These are phyloP conservation scores for Suillus plorans DNA, from an alignment of 768 basidiomycete genomes.

Conservation along the genomic window DNA sequence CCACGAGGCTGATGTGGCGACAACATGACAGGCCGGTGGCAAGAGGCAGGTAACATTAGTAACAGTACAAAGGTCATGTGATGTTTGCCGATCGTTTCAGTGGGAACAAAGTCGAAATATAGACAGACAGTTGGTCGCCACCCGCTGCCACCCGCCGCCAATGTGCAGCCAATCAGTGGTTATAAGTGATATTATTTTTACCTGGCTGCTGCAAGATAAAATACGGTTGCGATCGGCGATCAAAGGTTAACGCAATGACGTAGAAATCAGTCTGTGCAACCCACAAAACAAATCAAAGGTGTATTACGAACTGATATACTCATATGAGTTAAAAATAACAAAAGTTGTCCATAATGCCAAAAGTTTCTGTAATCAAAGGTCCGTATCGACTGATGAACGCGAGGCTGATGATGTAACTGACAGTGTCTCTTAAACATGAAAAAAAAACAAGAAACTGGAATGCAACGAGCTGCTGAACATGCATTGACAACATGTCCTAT, in stretches of 20 bases:
- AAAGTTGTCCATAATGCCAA: not conserved
- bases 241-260: not conserved
- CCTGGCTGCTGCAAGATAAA: not conserved
- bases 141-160: not conserved
- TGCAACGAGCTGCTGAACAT: not conserved
- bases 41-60: not conserved
- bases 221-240: not conserved
- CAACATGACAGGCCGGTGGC: not conserved
- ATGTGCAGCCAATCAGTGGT: not conserved
- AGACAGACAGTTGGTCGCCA: no score
- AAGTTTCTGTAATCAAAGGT: not conserved
- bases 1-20: not conserved
- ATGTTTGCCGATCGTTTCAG: not conserved
- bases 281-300: not conserved
- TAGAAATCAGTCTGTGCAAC: not conserved
- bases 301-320: conserved; percentile 4
- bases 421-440: not conserved
- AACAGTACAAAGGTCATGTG: not conserved
- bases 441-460: not conserved
- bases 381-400: not conserved
- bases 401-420: not conserved
- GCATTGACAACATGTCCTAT: not conserved
- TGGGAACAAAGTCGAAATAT: not conserved
- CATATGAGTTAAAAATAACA: not conserved
- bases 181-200: not conserved